These are phyloP conservation scores for Aspergillus amoenus DNA, from an alignment of 2,329 filamentous ascomycete genomes.

Conservation along the genomic window DNA sequence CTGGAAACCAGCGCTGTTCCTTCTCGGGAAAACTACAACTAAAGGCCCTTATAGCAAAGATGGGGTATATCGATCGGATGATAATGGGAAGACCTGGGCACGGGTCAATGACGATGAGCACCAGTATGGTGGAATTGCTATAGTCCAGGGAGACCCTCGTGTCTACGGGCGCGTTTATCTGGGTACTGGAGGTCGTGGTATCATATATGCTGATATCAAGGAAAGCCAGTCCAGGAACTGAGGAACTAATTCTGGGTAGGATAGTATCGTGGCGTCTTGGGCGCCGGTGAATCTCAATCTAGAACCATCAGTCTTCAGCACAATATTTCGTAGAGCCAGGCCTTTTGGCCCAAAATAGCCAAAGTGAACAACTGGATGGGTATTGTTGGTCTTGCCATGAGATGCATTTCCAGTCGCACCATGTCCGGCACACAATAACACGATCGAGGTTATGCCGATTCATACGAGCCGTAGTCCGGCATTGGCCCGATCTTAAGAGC, in stretches of 20 bases:
- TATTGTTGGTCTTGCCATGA: neutral
- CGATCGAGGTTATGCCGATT: neutral
- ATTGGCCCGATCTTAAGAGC: neutral
- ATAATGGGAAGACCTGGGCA: conserved; percentile 13
- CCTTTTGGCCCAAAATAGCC: neutral
- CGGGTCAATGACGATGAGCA: conserved; percentile 16
- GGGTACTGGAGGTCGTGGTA: conserved; percentile 15
- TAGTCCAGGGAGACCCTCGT: conserved; percentile 17
- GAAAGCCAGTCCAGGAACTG: neutral
- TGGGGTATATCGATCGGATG: conserved; percentile 16
- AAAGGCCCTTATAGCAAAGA: conserved; percentile 1
- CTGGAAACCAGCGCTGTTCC: conserved; percentile 5
- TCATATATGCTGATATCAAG: conserved; percentile 15
- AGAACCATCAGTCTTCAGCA: neutral
- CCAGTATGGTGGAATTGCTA: conserved; percentile 14
- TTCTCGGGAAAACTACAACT: conserved; percentile 1
- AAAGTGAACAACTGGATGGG: neutral
- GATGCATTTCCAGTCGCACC: neutral
- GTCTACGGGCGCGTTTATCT: conserved; percentile 19
- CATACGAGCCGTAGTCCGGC: neutral
- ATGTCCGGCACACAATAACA: neutral
- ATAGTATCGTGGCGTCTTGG: neutral
- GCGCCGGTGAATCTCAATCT: neutral
- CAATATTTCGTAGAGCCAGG: neutral
- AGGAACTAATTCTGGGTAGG: neutral